Base-by-base conservation (phyloP, 2,329 filamentous ascomycete genomes). In the Fusarium pininemorale region DNA sequence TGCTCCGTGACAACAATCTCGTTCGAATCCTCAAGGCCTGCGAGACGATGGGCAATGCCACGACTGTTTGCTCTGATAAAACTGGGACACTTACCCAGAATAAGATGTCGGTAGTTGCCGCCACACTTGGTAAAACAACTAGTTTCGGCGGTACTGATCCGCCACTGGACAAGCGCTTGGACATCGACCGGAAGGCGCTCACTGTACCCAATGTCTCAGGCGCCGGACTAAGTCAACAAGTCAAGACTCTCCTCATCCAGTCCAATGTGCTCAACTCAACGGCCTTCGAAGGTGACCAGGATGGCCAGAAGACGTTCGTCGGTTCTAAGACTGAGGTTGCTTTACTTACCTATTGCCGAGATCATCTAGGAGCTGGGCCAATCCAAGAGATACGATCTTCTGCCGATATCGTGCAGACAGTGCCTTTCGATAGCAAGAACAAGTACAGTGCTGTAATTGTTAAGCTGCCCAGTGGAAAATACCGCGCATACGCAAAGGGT, bases 101-200 rank as follows among this genome's bases (percentile, higher is more conserved):
- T 77, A 91, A 91, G 80, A 93, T 93, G 91, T 92, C 90, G 0
- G 91, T 94, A 8, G 92, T 94, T 53, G 90, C 92, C 47, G 91
- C 91, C 38, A 90, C 91, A 5, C 82, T 93, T 42, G 91, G 91
- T 18, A 81, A 77, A 56, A 51, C 79, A 32, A 78, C 77, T 30
- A 81, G 78, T 63, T 86, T 78, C n/a, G 73, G 76, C 9, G 72
- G 76, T 16, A 76, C 68, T 22, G 63, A 70, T n/a, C 66, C 45
- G 18, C 70, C 75, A 15, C 69, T 76, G 72, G 72, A 76, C 37
- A 75, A 77, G 53, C 60, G 63, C n/a, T 26, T 77, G 45, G 70
- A 66, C 38, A 72, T 76, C 26, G 56, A 76, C 44, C 72, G 66
- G n/a, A 70, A 72, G 20, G 56, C 64, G 22, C 69, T 76, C 28